These are phyloP conservation scores for Brasenia schreberi DNA, from an alignment of 164 flowering plant species.

Conservation along the genomic window DNA sequence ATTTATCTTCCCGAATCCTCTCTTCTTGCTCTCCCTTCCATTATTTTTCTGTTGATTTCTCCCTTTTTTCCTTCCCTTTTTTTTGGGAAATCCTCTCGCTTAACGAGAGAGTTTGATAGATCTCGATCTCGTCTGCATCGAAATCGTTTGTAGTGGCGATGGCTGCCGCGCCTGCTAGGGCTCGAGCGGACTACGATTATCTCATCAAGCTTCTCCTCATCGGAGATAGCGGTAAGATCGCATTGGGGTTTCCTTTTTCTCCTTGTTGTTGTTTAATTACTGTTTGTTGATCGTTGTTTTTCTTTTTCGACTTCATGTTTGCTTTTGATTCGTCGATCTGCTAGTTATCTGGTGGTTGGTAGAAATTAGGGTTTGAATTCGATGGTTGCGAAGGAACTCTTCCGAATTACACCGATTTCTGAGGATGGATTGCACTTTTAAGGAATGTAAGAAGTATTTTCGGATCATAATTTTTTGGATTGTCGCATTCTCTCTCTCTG, in stretches of 20 bases:
- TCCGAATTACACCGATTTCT: neutral
- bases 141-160: constrained; percentile 9
- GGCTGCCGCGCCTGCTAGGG: constrained; percentile 64
- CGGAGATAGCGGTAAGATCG: constrained; percentile 46
- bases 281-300: neutral
- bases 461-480: neutral
- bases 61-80: neutral
- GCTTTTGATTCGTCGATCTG: neutral
- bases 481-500: neutral
- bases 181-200: constrained; percentile 52
- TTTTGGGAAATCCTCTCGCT: neutral
- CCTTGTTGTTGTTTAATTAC: neutral
- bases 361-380: neutral
- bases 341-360: neutral
- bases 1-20: neutral
- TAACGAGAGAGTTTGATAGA: neutral
- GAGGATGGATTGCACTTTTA: neutral
- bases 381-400: neutral
- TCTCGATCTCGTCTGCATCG: neutral
- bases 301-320: neutral
- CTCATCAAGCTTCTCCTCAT: constrained; percentile 44
- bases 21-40: neutral
- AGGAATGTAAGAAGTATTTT: neutral
- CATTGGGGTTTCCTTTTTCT: neutral
- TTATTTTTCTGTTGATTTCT: neutral